Base-by-base conservation (phyloP, 768 basidiomycete genomes). In the Podaxis pistillaris region DNA sequence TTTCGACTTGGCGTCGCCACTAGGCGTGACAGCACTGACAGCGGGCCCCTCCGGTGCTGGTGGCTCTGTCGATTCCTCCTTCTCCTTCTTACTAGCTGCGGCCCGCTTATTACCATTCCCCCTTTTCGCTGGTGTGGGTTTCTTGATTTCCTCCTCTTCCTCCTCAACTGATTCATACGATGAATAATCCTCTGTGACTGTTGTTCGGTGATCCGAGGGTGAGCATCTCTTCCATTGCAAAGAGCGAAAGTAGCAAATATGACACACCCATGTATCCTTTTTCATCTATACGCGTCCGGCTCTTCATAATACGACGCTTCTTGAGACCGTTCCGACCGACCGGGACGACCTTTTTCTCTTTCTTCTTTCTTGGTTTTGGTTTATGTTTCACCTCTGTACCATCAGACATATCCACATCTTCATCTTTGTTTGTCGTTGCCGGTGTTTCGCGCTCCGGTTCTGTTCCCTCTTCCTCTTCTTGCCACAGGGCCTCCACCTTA, bases 171-270 rank as follows among this genome's bases (percentile, higher is more conserved):
- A 91, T 73, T 94, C 91, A 69, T 90, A 93, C 17, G 85, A 85
- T 6, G 90, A 90, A 70, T 90, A 89, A 70, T 93, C 92, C 69
- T 91, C 88, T 40, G 82, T 87, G 15, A 83, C 92, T 93, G 65
- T 57, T 26, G 50, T 54, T 65, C 30, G 36, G 53, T 47, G 33
- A 56, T 62, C 60, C 53, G 41, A 46, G 53, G 53, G n/a, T 62
- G 49, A 62, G 54, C 37, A 15, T 26, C 26, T 40, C 19, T 38
- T 50, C 24, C 37, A 63, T 40, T 57, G 2, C 53, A 37, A 54
- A 30, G 1, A 38, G 12, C 12, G 13, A 6, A 58, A 58, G 58
- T 26, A 44, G 55, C 4, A 54, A 57, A 12, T 60, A 62, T 40
- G 15, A 75, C 83, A 58, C 69, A 92, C 91, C 82, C 74, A 84